These are phyloP conservation scores for Arabidopsis arenosa DNA, from an alignment of 345 rosid genomes.

Conservation along the genomic window DNA sequence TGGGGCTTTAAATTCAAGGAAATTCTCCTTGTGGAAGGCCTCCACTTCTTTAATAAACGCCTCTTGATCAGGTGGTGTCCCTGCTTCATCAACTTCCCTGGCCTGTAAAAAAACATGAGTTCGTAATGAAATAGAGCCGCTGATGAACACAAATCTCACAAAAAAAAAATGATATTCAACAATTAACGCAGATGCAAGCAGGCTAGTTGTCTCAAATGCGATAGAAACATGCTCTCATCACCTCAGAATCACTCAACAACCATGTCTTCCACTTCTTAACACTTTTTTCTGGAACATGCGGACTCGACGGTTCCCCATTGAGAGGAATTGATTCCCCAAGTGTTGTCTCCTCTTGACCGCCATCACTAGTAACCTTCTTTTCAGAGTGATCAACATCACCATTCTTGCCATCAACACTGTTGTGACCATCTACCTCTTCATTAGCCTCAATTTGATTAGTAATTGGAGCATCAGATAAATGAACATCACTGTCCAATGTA, in stretches of 20 bases:
- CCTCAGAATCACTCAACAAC: conserved; percentile 72
- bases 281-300: conserved; percentile 48
- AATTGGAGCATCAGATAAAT: conserved; percentile 42
- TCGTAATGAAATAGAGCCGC: conserved; percentile 9
- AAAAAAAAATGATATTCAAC: not conserved
- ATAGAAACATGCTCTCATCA: conserved; percentile 19
- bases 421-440: conserved; percentile 27
- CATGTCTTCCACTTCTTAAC: conserved; percentile 61
- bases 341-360: conserved; percentile 25
- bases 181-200: conserved; percentile 5
- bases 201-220: not conserved
- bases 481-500: conserved; percentile 54
- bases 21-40: conserved; percentile 60
- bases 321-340: conserved; percentile 37
- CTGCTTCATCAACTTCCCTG: conserved; percentile 64
- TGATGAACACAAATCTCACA: not conserved
- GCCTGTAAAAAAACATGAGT: conserved; percentile 50
- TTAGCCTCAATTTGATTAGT: conserved; percentile 14
- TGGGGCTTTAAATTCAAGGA: conserved; percentile 84
- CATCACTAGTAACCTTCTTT: conserved; percentile 29
- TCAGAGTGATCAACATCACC: conserved; percentile 30
- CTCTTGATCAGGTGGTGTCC: conserved; percentile 69
- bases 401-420: conserved; percentile 21
- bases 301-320: conserved; percentile 41
- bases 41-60: conserved; percentile 87